Evolutionary conservation across 306 rosid genomes (phyloP).

Genomic region (Cucurbita argyrosperma): DNA sequence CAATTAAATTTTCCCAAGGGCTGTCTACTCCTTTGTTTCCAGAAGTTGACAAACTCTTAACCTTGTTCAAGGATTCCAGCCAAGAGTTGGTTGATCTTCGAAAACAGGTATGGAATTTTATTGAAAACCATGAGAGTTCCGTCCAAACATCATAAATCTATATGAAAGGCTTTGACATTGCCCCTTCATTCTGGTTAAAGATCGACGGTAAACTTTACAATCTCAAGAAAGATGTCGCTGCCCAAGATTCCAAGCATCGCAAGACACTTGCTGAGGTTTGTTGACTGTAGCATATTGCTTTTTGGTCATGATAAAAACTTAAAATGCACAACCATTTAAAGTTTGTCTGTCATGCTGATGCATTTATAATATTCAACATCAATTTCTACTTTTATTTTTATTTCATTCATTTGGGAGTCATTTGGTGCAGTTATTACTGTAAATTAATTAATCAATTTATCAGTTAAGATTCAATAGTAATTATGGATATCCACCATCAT

Average conservation of each 20-base stretch:
- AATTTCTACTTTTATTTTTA: neutral
- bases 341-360: neutral
- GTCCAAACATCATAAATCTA: neutral
- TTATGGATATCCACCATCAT: neutral
- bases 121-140: neutral
- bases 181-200: slow-evolving; percentile 19
- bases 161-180: neutral
- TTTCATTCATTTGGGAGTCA: neutral
- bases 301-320: neutral
- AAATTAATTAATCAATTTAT: neutral
- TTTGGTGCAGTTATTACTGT: neutral
- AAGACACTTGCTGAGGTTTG: slow-evolving; percentile 88
- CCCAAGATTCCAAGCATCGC: slow-evolving; percentile 87
- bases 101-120: slow-evolving; percentile 47
- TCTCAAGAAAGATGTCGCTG: slow-evolving; percentile 83
- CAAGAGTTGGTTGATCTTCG: slow-evolving; percentile 88
- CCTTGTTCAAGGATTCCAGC: slow-evolving; percentile 80
- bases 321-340: neutral
- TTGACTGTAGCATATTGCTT: neutral
- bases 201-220: slow-evolving; percentile 71
- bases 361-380: too few species aligned
- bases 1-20: slow-evolving; percentile 41
- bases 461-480: neutral
- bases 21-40: slow-evolving; percentile 57
- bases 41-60: slow-evolving; percentile 71